Evolutionary conservation across 192 early-diverging fungal species (phyloP).

Genomic region (Backusella circina): DNA sequence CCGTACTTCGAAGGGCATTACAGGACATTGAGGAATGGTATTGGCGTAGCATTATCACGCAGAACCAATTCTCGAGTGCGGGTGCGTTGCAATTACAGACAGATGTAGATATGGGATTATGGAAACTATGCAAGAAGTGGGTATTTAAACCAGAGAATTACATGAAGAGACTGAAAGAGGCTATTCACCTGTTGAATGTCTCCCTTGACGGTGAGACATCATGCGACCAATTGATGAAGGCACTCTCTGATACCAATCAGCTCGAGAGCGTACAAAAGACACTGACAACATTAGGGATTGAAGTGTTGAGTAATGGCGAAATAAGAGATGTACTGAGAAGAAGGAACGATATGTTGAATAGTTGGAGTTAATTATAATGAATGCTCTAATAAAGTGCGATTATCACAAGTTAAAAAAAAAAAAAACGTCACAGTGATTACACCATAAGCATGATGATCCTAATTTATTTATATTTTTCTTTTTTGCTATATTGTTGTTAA

Average conservation of each 20-base stretch:
- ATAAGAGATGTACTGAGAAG: conserved; percentile 27
- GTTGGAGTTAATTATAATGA: conserved; percentile 12
- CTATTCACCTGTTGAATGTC: conserved; percentile 20
- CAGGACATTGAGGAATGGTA: conserved; percentile 49
- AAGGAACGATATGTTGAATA: conserved; percentile 27
- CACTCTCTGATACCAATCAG: neutral
- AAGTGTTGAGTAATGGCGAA: conserved; percentile 14
- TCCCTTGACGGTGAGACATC: neutral
- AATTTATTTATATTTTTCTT: neutral
- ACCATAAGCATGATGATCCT: neutral
- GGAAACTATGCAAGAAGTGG: conserved; percentile 37
- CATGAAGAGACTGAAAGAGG: conserved; percentile 33
- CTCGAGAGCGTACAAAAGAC: neutral
- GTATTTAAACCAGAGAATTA: conserved; percentile 53
- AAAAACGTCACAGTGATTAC: neutral
- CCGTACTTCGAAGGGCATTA: conserved; percentile 35
- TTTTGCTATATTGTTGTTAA: neutral
- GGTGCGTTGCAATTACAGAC: conserved; percentile 43
- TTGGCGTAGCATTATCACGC: conserved; percentile 50
- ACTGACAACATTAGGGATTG: conserved; percentile 10
- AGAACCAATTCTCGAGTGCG: conserved; percentile 48
- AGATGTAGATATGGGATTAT: conserved; percentile 46
- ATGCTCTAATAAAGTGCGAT: neutral
- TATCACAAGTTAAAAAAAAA: neutral
- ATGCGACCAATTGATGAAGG: conserved; percentile 13